These are phyloP conservation scores for Prunus salicina DNA, from an alignment of 306 rosid genomes.

Conservation along the genomic window DNA sequence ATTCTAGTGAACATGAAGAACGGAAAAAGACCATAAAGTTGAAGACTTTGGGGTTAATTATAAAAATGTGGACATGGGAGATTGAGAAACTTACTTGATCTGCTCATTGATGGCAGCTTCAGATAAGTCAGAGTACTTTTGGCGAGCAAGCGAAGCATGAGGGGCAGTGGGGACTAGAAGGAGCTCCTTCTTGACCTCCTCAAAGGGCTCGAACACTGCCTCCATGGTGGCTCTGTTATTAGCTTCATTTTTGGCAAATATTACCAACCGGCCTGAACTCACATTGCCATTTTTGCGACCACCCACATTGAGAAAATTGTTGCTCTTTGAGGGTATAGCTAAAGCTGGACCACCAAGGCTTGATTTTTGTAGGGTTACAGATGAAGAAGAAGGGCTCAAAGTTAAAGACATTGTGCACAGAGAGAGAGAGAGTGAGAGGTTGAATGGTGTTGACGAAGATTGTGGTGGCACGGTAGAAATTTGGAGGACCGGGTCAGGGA, in stretches of 20 bases:
- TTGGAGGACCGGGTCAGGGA: no score
- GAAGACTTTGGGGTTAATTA: no score
- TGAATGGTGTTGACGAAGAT: no score
- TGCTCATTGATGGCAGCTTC: slow-evolving; percentile 41
- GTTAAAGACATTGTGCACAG: slow-evolving; percentile 10
- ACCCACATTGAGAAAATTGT: background rate
- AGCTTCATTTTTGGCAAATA: slow-evolving; percentile 3
- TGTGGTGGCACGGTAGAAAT: no score
- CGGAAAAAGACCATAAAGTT: background rate
- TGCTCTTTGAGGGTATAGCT: slow-evolving; percentile 9
- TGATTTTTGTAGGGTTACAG: background rate
- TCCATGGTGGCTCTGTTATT: background rate
- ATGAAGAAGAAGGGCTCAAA: slow-evolving; percentile 19
- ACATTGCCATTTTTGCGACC: background rate
- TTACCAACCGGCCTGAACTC: slow-evolving; percentile 14
- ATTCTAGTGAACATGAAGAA: background rate
- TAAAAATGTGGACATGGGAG: no score
- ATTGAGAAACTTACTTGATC: slow-evolving; percentile 34
- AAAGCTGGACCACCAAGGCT: background rate
- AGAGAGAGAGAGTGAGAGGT: background rate
- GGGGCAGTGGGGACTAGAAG: slow-evolving; percentile 23
- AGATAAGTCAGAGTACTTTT: slow-evolving; percentile 19
- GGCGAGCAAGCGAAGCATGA: slow-evolving; percentile 40
- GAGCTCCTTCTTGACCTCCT: slow-evolving; percentile 45
- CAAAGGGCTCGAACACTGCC: slow-evolving; percentile 27